Evolutionary conservation across 2,329 filamentous ascomycete species (phyloP).

Genomic region (Colletotrichum lini): DNA sequence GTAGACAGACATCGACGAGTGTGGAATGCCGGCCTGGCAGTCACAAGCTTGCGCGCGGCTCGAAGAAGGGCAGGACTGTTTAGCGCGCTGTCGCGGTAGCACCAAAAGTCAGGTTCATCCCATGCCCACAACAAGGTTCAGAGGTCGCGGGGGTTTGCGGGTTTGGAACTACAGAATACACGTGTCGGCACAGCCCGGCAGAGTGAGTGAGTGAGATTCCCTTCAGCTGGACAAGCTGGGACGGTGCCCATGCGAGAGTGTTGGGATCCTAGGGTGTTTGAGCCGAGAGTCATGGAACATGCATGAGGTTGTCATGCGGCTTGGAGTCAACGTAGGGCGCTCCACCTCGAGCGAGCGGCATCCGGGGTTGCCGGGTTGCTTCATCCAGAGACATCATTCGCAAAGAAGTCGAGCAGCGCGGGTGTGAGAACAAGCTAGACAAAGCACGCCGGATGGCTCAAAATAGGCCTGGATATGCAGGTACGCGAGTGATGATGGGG

Average conservation of each 20-base stretch:
- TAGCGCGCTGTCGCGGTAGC: too few species aligned
- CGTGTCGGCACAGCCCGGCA: slow-evolving; percentile 15
- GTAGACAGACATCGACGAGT: too few species aligned
- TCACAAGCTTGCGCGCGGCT: too few species aligned
- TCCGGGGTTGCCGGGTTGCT: background rate
- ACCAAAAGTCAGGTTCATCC: background rate
- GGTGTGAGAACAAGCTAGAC: background rate
- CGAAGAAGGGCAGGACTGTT: too few species aligned
- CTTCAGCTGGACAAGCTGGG: slow-evolving; percentile 3
- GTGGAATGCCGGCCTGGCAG: too few species aligned
- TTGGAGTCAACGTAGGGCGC: background rate
- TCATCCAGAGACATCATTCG: background rate
- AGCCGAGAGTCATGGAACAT: slow-evolving; percentile 16
- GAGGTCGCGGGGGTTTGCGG: too few species aligned
- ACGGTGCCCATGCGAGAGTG: slow-evolving; percentile 10
- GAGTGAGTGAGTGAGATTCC: background rate
- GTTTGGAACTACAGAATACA: background rate
- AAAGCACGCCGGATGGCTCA: background rate
- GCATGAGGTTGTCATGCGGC: background rate
- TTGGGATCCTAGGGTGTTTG: slow-evolving; percentile 1
- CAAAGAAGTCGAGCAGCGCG: too few species aligned
- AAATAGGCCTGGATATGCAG: slow-evolving; percentile 10
- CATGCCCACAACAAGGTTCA: background rate
- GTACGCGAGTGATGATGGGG: background rate
- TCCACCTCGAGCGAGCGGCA: background rate